Conservation (phyloP, 805 yeast genomes). For the Nakazawaea laoshanensis region DNA sequence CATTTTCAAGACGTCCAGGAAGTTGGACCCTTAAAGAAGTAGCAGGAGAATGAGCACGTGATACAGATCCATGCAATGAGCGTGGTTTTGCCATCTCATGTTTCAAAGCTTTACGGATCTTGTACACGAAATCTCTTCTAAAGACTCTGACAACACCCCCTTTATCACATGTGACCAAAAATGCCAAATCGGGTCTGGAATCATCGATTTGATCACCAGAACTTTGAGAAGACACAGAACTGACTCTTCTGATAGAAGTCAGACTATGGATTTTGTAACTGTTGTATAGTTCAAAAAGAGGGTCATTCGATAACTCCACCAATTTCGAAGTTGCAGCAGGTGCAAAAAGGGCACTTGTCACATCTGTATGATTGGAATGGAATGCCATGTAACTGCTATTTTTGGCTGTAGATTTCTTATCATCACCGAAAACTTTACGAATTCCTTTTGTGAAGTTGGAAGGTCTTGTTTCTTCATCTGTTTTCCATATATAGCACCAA, state of each 20-base stretch:
- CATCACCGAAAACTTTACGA: constrained; percentile 1
- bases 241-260: too few species aligned
- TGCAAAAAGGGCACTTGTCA: constrained; percentile 73
- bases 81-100: too few species aligned
- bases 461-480: constrained; percentile 20
- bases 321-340: constrained; percentile 60
- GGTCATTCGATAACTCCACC: constrained; percentile 68
- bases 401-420: constrained; percentile 20
- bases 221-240: too few species aligned
- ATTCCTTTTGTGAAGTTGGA: constrained; percentile 14
- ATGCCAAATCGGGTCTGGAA: too few species aligned
- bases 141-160: constrained; percentile 68
- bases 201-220: too few species aligned
- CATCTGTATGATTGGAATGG: constrained; percentile 68
- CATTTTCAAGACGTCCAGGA: too few species aligned
- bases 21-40: too few species aligned
- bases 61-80: too few species aligned
- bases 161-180: constrained; percentile 65
- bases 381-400: constrained; percentile 60
- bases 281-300: constrained; percentile 53
- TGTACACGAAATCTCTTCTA: constrained; percentile 67
- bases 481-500: constrained; percentile 77
- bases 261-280: too few species aligned
- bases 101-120: constrained; percentile 23
- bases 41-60: too few species aligned